These are phyloP conservation scores for Kwoniella heveanensis DNA, from an alignment of 768 basidiomycete species.

Conservation along the genomic window DNA sequence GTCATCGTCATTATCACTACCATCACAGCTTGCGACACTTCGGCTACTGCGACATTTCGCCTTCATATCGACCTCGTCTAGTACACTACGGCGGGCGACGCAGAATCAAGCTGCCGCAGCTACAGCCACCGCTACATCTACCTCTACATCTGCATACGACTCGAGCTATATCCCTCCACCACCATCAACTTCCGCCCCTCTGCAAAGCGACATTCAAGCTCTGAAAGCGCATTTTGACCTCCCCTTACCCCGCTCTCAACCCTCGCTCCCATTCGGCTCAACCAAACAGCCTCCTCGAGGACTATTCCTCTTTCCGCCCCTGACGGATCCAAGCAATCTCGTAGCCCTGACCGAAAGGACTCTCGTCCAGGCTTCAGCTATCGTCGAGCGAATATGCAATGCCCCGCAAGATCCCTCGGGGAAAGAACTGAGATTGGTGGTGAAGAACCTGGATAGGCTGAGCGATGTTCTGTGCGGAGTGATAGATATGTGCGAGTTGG, in stretches of 20 bases:
- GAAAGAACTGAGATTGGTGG: constrained; percentile 76
- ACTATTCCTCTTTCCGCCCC: constrained; percentile 76
- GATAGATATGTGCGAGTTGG: constrained; percentile 91
- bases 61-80: background rate
- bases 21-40: too few species aligned
- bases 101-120: constrained; percentile 23
- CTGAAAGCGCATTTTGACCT: constrained; percentile 43
- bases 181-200: constrained; percentile 10
- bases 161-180: constrained; percentile 16
- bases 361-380: constrained; percentile 72
- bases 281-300: constrained; percentile 58
- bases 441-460: constrained; percentile 93
- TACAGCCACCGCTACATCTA: constrained; percentile 12
- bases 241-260: constrained; percentile 10
- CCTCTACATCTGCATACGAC: constrained; percentile 7
- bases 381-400: constrained; percentile 80
- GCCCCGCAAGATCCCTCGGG: constrained; percentile 64
- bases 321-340: constrained; percentile 71
- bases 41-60: background rate
- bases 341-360: constrained; percentile 75
- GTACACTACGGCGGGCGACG: constrained; percentile 6
- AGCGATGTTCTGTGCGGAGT: constrained; percentile 95
- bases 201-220: constrained; percentile 28
- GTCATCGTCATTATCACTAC: background rate
- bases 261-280: background rate